phyloP scores from a whole-genome alignment of 371 early-diverging fungal genomes.

The Mucor mucedo region DNA sequence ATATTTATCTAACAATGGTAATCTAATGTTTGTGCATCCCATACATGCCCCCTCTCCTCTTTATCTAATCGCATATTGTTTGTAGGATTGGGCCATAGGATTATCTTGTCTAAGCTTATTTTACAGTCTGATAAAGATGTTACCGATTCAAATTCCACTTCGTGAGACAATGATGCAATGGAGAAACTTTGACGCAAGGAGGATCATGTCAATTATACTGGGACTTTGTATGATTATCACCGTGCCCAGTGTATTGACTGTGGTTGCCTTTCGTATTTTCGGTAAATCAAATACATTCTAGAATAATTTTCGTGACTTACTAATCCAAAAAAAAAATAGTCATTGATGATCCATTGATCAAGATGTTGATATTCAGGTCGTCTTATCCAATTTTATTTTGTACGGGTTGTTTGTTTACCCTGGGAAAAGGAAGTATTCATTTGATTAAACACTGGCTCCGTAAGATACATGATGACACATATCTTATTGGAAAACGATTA shows the following conservation, averaged over 20 bases:
- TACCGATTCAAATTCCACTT: constrained; percentile 30
- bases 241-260: constrained; percentile 10
- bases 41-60: background rate
- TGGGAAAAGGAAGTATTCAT: background rate
- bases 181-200: constrained; percentile 10
- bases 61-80: background rate
- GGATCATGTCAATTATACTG: constrained; percentile 16
- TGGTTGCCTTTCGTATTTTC: constrained; percentile 9
- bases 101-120: constrained; percentile 45
- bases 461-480: constrained; percentile 60
- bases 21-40: constrained; percentile 16
- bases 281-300: constrained; percentile 17
- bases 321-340: constrained; percentile 13
- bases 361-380: constrained; percentile 38
- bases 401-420: background rate
- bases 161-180: constrained; percentile 3
- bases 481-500: constrained; percentile 62
- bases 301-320: background rate
- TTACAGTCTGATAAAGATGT: constrained; percentile 32
- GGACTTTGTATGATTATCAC: background rate
- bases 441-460: constrained; percentile 50
- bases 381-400: constrained; percentile 38
- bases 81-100: constrained; percentile 57
- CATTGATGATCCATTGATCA: constrained; percentile 26
- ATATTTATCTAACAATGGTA: constrained; percentile 28